These are phyloP conservation scores for Paecilomyces formosus DNA, from an alignment of 2,329 filamentous ascomycete species.

Conservation along the genomic window DNA sequence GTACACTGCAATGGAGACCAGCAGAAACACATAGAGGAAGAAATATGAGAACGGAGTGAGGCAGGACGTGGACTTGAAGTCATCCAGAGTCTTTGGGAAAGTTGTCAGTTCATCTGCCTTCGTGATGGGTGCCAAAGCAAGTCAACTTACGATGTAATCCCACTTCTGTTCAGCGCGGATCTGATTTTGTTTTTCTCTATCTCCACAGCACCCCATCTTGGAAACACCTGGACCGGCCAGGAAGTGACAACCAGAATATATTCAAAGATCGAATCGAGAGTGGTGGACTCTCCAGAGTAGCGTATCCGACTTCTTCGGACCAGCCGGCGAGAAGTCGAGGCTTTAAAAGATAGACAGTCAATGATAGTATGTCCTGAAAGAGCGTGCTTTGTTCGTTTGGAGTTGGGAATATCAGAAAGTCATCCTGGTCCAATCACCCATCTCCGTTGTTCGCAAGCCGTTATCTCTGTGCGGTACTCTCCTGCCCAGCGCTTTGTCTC, in stretches of 20 bases:
- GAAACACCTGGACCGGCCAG: constrained; percentile 21
- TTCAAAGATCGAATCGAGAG: background rate
- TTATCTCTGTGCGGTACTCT: background rate
- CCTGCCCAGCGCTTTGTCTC: background rate
- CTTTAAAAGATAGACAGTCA: background rate
- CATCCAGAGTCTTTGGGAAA: constrained; percentile 45
- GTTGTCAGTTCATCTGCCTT: constrained; percentile 2
- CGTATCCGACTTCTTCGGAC: background rate
- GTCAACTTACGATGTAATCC: constrained; percentile 71
- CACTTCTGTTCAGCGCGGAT: constrained; percentile 82
- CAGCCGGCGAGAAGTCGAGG: background rate
- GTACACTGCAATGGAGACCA: constrained; percentile 78
- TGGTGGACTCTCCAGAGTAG: background rate
- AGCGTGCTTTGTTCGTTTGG: background rate
- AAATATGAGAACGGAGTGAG: constrained; percentile 71
- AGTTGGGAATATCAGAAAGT: background rate
- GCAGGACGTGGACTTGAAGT: constrained; percentile 80
- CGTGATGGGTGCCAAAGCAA: background rate
- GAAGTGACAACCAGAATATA: background rate
- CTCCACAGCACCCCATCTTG: constrained; percentile 59
- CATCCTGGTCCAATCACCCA: background rate
- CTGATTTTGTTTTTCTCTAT: constrained; percentile 52
- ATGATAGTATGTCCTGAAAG: background rate
- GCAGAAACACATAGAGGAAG: constrained; percentile 73
- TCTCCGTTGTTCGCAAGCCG: background rate